These are phyloP conservation scores for Astrothelium subdiscretum DNA, from an alignment of 495 filamentous ascomycete genomes.

Conservation along the genomic window DNA sequence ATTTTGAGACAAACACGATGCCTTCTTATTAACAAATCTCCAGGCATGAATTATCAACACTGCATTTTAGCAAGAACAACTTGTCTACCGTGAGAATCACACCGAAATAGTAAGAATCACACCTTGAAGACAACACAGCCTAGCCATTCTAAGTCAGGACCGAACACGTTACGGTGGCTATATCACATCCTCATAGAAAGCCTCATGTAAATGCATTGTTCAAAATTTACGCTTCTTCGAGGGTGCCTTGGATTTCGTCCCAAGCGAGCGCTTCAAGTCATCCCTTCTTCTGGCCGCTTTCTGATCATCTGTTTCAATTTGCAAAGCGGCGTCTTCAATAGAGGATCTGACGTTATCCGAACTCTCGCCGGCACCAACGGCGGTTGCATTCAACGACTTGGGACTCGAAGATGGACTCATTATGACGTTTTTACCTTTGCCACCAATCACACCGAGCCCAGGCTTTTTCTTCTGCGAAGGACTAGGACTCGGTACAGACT, in stretches of 20 bases:
- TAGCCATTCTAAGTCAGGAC: too few relatives aligned
- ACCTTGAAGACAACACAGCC: too few relatives aligned
- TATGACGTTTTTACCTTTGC: conserved; percentile 5
- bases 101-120: too few relatives aligned
- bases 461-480: not conserved
- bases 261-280: conserved; percentile 27
- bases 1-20: too few relatives aligned
- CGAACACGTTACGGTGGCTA: too few relatives aligned
- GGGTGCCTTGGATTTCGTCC: conserved; percentile 23
- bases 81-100: too few relatives aligned
- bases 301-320: conserved; percentile 24
- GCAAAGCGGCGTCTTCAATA: conserved; percentile 4
- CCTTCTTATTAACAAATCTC: too few relatives aligned
- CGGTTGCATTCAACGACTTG: not conserved
- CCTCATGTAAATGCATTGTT: too few relatives aligned
- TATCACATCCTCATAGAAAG: too few relatives aligned
- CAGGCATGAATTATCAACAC: too few relatives aligned
- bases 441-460: conserved; percentile 15
- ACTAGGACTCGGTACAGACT: not conserved
- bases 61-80: too few relatives aligned
- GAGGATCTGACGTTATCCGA: not conserved
- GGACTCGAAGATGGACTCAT: not conserved
- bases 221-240: conserved; percentile 27
- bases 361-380: not conserved
- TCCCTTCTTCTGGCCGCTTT: conserved; percentile 26